Base-by-base conservation (phyloP, 169 alveolate species). In the Sarcocystis neurona region DNA sequence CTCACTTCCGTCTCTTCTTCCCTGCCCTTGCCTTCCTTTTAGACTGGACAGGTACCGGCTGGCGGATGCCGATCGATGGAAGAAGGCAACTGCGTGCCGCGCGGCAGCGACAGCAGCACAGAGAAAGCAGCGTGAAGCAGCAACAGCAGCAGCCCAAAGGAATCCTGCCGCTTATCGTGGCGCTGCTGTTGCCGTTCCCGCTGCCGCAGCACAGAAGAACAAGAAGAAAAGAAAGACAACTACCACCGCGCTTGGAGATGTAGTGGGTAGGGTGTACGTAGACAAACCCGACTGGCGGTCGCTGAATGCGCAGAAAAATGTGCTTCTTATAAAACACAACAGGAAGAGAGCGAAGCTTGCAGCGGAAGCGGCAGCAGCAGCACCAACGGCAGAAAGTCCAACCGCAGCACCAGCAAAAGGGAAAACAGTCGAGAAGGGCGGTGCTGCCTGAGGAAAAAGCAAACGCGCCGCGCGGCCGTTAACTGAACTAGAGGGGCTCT, bases 211-310 rank as follows among this genome's bases (percentile, higher is more conserved):
- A 1, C 68, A 30, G 37, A 46, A 60, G 58, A 53, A 32, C 66
- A 85, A 72, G 77, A 85, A 85, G 90, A 47, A 75, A 43, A 85
- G 70, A 63, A 85, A 85, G 60, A 58, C 70, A 34, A 85, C 75
- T 20, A 85, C 90, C 46, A 85, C 79, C 8, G 77, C 39, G 27
- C 30, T 63, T 44, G 84, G 90, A 10, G 90, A 85, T 34, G 63
- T 66, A 0, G 58, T 74, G 32, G 90, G 90, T 34, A 84, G 90
- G 12, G 85, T 85, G 32, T 75, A 23, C 44, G 90, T 85, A 1
- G 90, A 44, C 30, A 85, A 63, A 18, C 72, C 90, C 30, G 85
- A 85, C 85, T 85, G 63, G 50, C n/a, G 32, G 20, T 32, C 84
- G 8, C 53, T 85, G 15, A 48, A 85, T 20, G 58, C 41, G 44